Conservation (phyloP, 495 filamentous ascomycete genomes). For the Usnea hakonensis region DNA sequence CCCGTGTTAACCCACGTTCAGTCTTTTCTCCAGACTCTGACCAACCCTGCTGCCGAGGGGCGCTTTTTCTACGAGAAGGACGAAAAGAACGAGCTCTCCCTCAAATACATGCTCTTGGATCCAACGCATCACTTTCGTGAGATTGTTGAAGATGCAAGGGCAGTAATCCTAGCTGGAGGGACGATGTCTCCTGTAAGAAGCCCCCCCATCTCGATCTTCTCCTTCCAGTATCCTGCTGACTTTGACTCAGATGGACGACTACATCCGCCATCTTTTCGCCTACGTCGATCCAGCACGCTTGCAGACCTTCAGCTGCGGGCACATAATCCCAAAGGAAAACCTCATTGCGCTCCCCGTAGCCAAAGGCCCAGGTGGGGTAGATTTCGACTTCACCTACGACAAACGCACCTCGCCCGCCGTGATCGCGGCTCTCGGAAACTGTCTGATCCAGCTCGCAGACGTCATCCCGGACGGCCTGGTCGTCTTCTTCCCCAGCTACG, state of each 20-base stretch:
- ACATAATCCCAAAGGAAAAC: conserved; percentile 81
- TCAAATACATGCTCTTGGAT: conserved; percentile 90
- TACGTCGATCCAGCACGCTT: conserved; percentile 58
- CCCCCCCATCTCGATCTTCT: neutral
- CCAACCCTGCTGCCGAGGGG: conserved; percentile 83
- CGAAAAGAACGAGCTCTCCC: conserved; percentile 45
- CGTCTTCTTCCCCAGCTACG: conserved; percentile 94
- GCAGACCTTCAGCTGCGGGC: conserved; percentile 80
- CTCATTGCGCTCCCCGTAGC: conserved; percentile 63
- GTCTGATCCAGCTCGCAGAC: conserved; percentile 60
- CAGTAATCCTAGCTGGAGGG: conserved; percentile 86
- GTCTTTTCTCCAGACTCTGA: conserved; percentile 72
- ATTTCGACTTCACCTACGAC: conserved; percentile 83
- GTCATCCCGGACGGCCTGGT: conserved; percentile 84
- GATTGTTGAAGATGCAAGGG: conserved; percentile 76
- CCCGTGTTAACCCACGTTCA: conserved; percentile 80
- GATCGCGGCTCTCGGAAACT: conserved; percentile 67
- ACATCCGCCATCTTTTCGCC: conserved; percentile 75
- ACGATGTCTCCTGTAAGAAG: conserved; percentile 81
- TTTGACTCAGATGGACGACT: conserved; percentile 66
- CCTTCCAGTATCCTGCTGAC: conserved; percentile 6
- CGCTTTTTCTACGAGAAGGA: conserved; percentile 69
- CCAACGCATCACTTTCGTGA: conserved; percentile 86
- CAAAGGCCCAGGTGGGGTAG: conserved; percentile 44
- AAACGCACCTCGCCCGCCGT: conserved; percentile 53